These are phyloP conservation scores for Pseudopyrenochaeta lycopersici DNA, from an alignment of 2,329 filamentous ascomycete genomes.

Conservation along the genomic window DNA sequence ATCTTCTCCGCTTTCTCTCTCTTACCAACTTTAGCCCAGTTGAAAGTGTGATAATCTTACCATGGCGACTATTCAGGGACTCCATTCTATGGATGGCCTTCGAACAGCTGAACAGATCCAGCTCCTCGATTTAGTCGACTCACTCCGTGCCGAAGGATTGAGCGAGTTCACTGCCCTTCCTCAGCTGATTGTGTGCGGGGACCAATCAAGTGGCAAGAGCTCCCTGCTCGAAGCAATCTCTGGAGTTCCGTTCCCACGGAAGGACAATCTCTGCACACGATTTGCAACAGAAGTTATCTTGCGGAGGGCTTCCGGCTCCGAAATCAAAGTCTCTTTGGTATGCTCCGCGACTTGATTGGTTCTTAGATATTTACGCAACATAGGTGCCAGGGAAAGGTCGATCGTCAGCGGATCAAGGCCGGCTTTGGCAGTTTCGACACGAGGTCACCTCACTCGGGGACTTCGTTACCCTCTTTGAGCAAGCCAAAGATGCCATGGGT, in stretches of 20 bases:
- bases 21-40: too few species aligned
- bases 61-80: too few species aligned
- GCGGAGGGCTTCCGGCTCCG: slow-evolving; percentile 33
- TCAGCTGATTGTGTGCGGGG: slow-evolving; percentile 49
- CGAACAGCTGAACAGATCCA: slow-evolving; percentile 56
- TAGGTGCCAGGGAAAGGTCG: too few species aligned
- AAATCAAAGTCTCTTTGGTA: too few species aligned
- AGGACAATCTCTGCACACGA: slow-evolving; percentile 65
- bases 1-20: too few species aligned
- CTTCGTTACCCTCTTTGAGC: slow-evolving; percentile 55
- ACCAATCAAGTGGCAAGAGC: slow-evolving; percentile 70
- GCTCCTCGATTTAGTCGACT: slow-evolving; percentile 64
- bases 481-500: slow-evolving; percentile 63
- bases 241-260: slow-evolving; percentile 66
- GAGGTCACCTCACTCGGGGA: not conserved
- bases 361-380: too few species aligned
- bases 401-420: too few species aligned
- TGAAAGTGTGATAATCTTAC: too few species aligned
- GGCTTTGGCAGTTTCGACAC: slow-evolving; percentile 54
- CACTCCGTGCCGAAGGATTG: slow-evolving; percentile 59
- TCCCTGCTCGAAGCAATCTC: slow-evolving; percentile 72
- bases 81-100: too few species aligned
- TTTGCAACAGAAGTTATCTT: slow-evolving; percentile 62
- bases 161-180: slow-evolving; percentile 41
- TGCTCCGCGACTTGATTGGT: too few species aligned